These are phyloP conservation scores for Chaetomium olivaceum DNA, from an alignment of 2,329 filamentous ascomycete genomes.

Conservation along the genomic window DNA sequence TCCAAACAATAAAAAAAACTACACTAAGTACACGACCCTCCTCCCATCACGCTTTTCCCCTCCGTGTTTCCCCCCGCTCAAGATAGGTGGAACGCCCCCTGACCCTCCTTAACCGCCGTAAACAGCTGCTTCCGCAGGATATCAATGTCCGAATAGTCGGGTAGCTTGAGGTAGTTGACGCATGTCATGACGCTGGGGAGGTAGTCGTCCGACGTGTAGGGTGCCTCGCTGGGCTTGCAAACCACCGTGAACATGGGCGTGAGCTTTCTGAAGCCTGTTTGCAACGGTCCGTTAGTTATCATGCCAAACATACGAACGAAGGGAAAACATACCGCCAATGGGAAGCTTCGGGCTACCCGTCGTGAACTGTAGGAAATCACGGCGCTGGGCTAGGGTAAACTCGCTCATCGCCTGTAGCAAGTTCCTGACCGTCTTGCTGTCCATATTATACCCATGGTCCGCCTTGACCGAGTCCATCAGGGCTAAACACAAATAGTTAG, in stretches of 20 bases:
- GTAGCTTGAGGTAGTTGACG: slow-evolving; percentile 97
- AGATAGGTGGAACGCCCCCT: slow-evolving; percentile 96
- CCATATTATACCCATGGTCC: slow-evolving; percentile 97
- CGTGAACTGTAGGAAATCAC: slow-evolving; percentile 96
- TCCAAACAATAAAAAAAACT: not conserved
- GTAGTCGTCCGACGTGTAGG: slow-evolving; percentile 93
- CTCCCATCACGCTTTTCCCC: not conserved
- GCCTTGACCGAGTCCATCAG: slow-evolving; percentile 98
- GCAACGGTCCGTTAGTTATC: not conserved
- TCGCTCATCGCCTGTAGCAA: slow-evolving; percentile 93
- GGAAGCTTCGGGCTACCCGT: slow-evolving; percentile 97
- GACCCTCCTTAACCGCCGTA: slow-evolving; percentile 89
- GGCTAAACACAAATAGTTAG: slow-evolving; percentile 52
- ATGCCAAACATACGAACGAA: not conserved
- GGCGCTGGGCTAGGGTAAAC: slow-evolving; percentile 69
- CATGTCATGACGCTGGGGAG: slow-evolving; percentile 99
- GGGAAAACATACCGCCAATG: slow-evolving; percentile 72
- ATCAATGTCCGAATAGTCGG: slow-evolving; percentile 82
- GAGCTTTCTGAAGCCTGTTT: slow-evolving; percentile 85
- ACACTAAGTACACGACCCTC: not conserved
- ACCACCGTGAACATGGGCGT: slow-evolving; percentile 99
- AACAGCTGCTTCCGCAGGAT: slow-evolving; percentile 76
- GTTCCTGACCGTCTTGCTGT: slow-evolving; percentile 93
- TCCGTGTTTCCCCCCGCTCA: slow-evolving; percentile 44
- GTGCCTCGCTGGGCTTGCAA: slow-evolving; percentile 95